Evolutionary conservation across 768 basidiomycete species (phyloP), one percentile per base, ranked within the genome.

Genomic region (Hemileccinum rubropunctum): DNA sequence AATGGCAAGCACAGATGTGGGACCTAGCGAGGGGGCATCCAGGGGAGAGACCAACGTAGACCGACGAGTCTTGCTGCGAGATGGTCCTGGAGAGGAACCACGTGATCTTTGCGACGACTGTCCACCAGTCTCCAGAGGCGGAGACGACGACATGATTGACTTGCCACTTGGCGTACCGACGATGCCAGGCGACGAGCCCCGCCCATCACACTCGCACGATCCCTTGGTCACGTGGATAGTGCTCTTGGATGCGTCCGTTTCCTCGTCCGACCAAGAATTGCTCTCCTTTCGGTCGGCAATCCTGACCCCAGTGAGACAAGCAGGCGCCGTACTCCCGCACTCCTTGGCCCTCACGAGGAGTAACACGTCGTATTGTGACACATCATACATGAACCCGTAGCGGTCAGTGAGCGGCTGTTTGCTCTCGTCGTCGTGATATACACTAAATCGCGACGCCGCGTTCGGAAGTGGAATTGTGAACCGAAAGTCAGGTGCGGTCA

Each of bases 341-440:
- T 84, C 83, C 59, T 76, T 80, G 15, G 87, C 88, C 26, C 88
- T 76, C 9, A 87, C 66, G 23, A 95, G 76, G 13, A 95, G 70
- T 21, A 91, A 74, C 23, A 88, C 76, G 58, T 95, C 92, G 58
- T 92, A 91, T 58, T 83, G 78, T 3, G 84, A 81, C 1, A 92
- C 79, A 56, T 93, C 91, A 51, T 94, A 94, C 67, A 94, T 85
- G 71, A 95, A 95, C 0, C 93, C 93, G 59, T 86, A 95, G 6
- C 91, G 83, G 53, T 95, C 93, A 17, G 91, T 91, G 49, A 93
- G 71, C 3, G 81, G 81, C 42, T 80, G 74, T 44, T 78, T 76
- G 49, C 70, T 76, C 56, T 76, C 73, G 32, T 81, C 79, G 39
- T 76, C 75, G 17, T 73, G 73, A 43, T 79, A 74, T 17, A 76